Evolutionary conservation across 2,329 filamentous ascomycete genomes (phyloP), one percentile per base, ranked within the genome.

Genomic region (Gnomoniopsis sp.): DNA sequence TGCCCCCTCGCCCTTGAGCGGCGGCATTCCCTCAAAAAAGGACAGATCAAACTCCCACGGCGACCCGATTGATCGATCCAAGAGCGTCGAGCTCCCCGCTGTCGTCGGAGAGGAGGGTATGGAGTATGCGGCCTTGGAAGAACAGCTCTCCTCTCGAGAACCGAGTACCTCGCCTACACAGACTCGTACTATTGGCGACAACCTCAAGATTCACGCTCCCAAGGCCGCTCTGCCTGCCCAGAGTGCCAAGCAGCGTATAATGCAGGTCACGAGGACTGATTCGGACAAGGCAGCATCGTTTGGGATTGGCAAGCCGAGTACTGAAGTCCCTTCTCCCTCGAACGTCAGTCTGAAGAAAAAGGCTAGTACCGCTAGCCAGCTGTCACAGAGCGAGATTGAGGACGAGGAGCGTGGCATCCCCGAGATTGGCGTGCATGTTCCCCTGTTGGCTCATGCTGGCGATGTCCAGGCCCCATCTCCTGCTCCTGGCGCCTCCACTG

Each of bases 401-500:
- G 88, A 88, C 19, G 89, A 93, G 49, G 90, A 95, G 64, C 87
- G 92, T 57, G 93, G 93, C 22, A 96, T 97, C 66, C 93, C 93
- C 2, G 90, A 96, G 70, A 95, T 97, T 65, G 93, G 93, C 50
- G 86, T 90, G 68, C 89, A 93, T 69, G 93, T 99, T 43, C 95
- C 95, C 52, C 95, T 99, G 90, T 89, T 95, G 70, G 89, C 88
- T 55, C 86, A 95, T 71, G 90, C 95, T 47, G 95, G 95, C 62
- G 93, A 98, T 71, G 95, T 98, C 11, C 95, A 99, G 76, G 95
- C 95, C 15, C 95, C 95, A 2, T 95, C 93, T 2, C 92, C 93
- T 1, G 84, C 86, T 2, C 88, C 87, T 10, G 72, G 73, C 48
- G 67, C 74, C 6, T 70, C 71, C 48, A 66, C 74, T 4, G 71